phyloP scores from a whole-genome alignment of 768 basidiomycete genomes.

The Hemileccinum impolitum region DNA sequence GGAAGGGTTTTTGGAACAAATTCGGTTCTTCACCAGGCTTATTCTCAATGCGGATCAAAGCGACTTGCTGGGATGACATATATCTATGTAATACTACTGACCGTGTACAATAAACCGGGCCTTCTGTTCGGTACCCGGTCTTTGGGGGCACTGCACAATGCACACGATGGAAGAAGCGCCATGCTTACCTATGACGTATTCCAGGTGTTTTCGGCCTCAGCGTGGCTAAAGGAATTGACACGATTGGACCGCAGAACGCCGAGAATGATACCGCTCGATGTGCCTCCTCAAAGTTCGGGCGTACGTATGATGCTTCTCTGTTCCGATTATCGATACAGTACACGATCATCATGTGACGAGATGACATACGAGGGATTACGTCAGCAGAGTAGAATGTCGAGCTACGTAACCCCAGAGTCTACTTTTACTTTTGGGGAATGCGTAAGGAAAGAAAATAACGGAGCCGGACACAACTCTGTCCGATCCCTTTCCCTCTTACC shows the following conservation, averaged over 20 bases:
- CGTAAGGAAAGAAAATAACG: constrained; percentile 18
- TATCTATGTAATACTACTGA: too few relatives aligned
- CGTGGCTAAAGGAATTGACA: too few relatives aligned
- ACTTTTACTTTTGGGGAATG: constrained; percentile 31
- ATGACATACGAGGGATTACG: not conserved
- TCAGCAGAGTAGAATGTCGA: not conserved
- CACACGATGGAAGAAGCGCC: not conserved
- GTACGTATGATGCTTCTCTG: constrained; percentile 4
- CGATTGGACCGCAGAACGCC: constrained; percentile 15
- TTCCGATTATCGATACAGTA: constrained; percentile 14
- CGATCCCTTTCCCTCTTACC: constrained; percentile 17
- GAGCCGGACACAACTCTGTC: not conserved
- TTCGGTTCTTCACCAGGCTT: constrained; percentile 32
- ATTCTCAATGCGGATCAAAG: constrained; percentile 33
- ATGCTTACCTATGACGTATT: too few relatives aligned
- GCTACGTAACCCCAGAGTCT: constrained; percentile 32
- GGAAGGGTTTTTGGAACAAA: constrained; percentile 28
- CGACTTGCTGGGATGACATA: constrained; percentile 13
- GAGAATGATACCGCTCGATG: constrained; percentile 17
- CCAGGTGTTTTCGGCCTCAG: too few relatives aligned
- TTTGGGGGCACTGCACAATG: not conserved
- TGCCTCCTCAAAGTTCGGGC: constrained; percentile 18
- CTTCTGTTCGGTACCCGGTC: not conserved
- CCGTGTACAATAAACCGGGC: too few relatives aligned
- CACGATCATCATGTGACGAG: constrained; percentile 9